Percentiles rank a stretch among this genome's conserved stretches.
phyloP scores from a whole-genome alignment of 2,329 filamentous ascomycete genomes.

The Anthostomella pinea region DNA sequence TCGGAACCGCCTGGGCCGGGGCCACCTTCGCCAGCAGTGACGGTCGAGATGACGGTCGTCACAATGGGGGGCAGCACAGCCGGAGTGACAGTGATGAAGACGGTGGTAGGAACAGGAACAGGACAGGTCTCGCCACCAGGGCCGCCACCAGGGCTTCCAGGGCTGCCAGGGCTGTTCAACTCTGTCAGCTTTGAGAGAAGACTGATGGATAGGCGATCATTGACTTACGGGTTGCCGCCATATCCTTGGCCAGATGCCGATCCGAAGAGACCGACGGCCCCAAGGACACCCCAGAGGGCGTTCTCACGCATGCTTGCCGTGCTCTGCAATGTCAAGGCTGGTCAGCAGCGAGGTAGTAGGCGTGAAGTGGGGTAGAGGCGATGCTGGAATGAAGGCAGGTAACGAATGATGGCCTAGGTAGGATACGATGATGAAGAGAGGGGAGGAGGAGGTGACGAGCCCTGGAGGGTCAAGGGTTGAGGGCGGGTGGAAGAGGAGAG shows the following conservation, averaged over 20 bases:
- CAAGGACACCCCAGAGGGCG: constrained; percentile 26
- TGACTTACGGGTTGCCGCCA: constrained; percentile 25
- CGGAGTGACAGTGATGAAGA: constrained; percentile 47
- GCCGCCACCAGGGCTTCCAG: constrained; percentile 10
- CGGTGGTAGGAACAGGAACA: constrained; percentile 39
- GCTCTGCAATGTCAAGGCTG: constrained; percentile 11
- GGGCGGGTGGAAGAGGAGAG: constrained; percentile 10
- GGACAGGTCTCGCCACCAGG: constrained; percentile 37
- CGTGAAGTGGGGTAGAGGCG: too few species aligned
- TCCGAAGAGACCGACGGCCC: constrained; percentile 22
- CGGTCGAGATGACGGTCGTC: constrained; percentile 32
- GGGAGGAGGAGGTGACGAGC: constrained; percentile 7
- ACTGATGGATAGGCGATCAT: too few species aligned
- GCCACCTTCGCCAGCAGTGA: constrained; percentile 23
- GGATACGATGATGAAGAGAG: constrained; percentile 11
- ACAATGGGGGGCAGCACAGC: constrained; percentile 28
- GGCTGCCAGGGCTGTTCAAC: constrained; percentile 7
- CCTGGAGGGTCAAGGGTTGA: constrained; percentile 1
- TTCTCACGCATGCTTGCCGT: constrained; percentile 23
- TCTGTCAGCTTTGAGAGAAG: too few species aligned
- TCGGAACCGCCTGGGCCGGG: constrained; percentile 13
- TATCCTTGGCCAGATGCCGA: constrained; percentile 26
- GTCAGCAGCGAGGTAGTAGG: too few species aligned
- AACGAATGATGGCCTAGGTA: constrained; percentile 24
- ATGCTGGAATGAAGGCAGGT: constrained; percentile 12